Percentiles rank a stretch among this genome's conserved stretches.
These are phyloP conservation scores for Colletotrichum orbiculare DNA, from an alignment of 2,329 filamentous ascomycete genomes.

Conservation along the genomic window DNA sequence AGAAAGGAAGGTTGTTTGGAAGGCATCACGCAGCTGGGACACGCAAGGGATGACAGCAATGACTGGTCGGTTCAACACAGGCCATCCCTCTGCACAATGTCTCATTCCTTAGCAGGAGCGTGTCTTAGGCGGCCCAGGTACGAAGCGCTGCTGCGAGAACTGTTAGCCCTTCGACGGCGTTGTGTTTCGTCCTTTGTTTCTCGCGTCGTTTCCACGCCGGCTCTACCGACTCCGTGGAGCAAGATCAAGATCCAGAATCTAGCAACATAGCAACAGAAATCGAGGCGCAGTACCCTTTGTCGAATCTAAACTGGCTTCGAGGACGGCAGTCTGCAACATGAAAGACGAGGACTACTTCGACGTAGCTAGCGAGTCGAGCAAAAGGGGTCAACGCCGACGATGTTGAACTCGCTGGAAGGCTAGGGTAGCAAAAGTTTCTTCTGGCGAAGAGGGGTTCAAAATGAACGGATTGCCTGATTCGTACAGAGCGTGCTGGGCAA, in stretches of 20 bases:
- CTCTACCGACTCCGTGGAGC: constrained; percentile 10
- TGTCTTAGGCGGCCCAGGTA: constrained; percentile 7
- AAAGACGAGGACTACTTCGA: neutral
- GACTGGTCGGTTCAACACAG: neutral
- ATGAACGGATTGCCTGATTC: neutral
- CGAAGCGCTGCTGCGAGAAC: constrained; percentile 6
- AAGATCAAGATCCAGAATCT: constrained; percentile 1
- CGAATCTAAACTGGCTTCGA: too few species aligned
- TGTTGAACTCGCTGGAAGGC: neutral
- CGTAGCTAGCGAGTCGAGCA: neutral
- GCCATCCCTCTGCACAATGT: neutral
- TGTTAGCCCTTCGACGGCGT: constrained; percentile 16
- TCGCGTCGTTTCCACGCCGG: constrained; percentile 9
- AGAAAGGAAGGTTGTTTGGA: neutral
- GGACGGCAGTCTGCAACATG: constrained; percentile 6
- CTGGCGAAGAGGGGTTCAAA: neutral
- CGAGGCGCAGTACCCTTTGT: constrained; percentile 31
- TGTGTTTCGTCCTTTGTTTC: constrained; percentile 26
- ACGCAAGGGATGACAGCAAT: constrained; percentile 1
- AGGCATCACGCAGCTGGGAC: neutral
- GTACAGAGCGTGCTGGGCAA: neutral
- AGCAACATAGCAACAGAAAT: neutral
- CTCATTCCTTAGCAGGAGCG: neutral
- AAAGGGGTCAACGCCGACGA: neutral
- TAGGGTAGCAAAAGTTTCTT: neutral